Conservation (phyloP, 2,329 filamentous ascomycete genomes). For the Talaromyces sp. region DNA sequence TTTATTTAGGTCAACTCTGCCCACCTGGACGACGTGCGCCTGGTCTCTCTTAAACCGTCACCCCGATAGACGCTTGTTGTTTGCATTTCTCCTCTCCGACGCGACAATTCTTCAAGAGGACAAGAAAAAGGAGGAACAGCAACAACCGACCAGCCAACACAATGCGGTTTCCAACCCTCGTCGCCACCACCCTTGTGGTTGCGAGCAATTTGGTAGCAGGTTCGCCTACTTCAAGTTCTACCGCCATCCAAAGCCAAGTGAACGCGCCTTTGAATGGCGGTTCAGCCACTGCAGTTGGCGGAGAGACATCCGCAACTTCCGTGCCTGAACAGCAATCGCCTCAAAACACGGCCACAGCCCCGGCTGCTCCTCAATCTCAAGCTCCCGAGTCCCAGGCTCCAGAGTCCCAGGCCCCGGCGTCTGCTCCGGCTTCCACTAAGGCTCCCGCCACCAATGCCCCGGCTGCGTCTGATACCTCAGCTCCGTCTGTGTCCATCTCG, state of each 20-base stretch:
- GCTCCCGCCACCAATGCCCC: background rate
- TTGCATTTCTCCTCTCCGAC: background rate
- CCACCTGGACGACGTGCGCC: background rate
- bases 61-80: background rate
- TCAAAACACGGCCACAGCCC: background rate
- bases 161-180: conserved; percentile 12
- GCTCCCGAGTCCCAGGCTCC: background rate
- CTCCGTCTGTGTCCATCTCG: background rate
- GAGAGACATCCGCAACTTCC: background rate
- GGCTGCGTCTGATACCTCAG: background rate
- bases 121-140: background rate
- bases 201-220: conserved; percentile 9
- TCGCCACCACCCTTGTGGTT: conserved; percentile 6
- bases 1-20: background rate
- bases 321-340: background rate
- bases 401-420: background rate
- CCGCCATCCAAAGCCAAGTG: background rate
- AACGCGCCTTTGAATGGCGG: background rate
- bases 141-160: background rate
- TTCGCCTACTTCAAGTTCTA: background rate
- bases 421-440: background rate
- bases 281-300: background rate
- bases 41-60: background rate
- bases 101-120: background rate
- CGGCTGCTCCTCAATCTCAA: background rate